Base-by-base conservation (phyloP, 805 yeast genomes). In the Priceomyces castillae region DNA sequence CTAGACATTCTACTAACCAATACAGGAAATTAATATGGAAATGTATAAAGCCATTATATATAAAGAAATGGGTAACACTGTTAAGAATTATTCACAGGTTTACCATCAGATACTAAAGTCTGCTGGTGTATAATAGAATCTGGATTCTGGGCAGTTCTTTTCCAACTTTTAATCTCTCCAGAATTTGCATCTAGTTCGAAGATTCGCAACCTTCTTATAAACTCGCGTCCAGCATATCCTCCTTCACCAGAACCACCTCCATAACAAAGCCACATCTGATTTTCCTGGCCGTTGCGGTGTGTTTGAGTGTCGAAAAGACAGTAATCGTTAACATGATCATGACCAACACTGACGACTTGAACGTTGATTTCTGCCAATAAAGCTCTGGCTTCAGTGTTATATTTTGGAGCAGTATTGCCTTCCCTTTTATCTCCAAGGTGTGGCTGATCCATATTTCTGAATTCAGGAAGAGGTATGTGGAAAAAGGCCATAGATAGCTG, bases 181-280 rank as follows among this genome's bases (percentile, higher is more conserved):
- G 60, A 57, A 6, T 62, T 54, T 1, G 77, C 58, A 58, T 89
- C 83, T 10, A 90, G 53, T 34, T 86, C 89, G 58, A 74, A 92
- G 0, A 84, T 54, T 39, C 99, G 72, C 36, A 89, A 56, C 43
- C 97, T 74, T 53, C 99, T 78, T n/a, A 84, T 72, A 25, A 84
- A 87, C 1, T 90, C 92, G 55, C 90, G 89, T 0, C 97, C 97
- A 7, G 85, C 97, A 59, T 94, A 94, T 0, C 97, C 98, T 31
- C 98, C 99, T 65, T 88, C 95, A 12, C 98, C 99, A 4, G 78
- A 75, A 1, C 82, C 95, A 19, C 99, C 99, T 3, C 96, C 99
- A 58, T 89, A 90, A 57, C 99, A 94, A 26, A 94, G 67, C 95
- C 96, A 88, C 25, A 84, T 64, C 43, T 66, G 65, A 53, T 72